These are phyloP conservation scores for Pogostemon cablin DNA, from an alignment of 257 asterid genomes.

Conservation along the genomic window DNA sequence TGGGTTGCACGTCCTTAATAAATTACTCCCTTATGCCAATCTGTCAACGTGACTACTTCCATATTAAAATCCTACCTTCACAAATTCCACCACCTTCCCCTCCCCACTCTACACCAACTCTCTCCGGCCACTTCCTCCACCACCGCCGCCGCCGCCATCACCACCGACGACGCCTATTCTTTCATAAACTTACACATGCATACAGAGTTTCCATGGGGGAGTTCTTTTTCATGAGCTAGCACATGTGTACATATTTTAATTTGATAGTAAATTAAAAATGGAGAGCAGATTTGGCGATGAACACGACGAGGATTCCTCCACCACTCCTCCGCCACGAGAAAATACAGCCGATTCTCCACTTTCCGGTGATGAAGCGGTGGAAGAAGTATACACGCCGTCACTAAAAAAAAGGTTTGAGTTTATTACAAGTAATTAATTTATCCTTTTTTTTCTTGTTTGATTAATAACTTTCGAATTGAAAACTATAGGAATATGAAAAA, in stretches of 20 bases:
- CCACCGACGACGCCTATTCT: conserved; percentile 17
- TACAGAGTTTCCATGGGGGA: conserved; percentile 20
- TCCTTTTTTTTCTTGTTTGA: background rate
- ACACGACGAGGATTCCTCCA: conserved; percentile 46
- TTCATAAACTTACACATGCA: conserved; percentile 28
- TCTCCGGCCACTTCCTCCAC: conserved; percentile 43
- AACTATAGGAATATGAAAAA: background rate
- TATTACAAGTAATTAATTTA: background rate
- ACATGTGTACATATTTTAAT: background rate
- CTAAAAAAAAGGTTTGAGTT: conserved; percentile 64
- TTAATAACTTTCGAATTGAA: background rate
- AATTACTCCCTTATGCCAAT: conserved; percentile 54
- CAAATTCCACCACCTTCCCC: conserved; percentile 44
- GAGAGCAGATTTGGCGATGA: conserved; percentile 45
- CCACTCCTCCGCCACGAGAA: conserved; percentile 42
- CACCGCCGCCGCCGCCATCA: conserved; percentile 21
- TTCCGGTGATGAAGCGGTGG: conserved; percentile 61
- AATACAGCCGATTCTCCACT: conserved; percentile 52
- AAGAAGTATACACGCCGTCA: conserved; percentile 53
- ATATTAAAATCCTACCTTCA: conserved; percentile 43
- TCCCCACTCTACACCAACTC: conserved; percentile 41
- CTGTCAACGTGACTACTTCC: conserved; percentile 61
- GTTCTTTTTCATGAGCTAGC: conserved; percentile 25
- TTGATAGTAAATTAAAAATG: conserved; percentile 28
- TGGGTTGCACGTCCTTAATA: conserved; percentile 74